Percentiles rank a stretch among this genome's conserved stretches.
These are phyloP conservation scores for Flammula alnicola DNA, from an alignment of 1,284 basidiomycete species.

Conservation along the genomic window DNA sequence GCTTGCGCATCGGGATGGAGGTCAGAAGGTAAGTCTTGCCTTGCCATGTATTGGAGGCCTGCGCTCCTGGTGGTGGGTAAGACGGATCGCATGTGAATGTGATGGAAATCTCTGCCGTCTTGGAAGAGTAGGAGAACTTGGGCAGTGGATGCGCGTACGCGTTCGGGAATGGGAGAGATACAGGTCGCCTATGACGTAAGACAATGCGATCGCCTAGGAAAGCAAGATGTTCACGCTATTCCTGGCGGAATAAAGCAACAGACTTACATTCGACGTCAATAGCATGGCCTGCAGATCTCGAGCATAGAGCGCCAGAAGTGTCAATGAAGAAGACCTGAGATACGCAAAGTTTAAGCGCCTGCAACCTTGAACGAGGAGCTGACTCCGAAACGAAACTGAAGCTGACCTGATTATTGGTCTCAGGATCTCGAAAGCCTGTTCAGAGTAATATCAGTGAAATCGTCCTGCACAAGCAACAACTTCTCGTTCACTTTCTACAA, in stretches of 20 bases:
- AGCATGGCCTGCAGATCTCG: conserved; percentile 78
- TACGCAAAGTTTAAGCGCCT: conserved; percentile 1
- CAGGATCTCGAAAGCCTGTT: conserved; percentile 65
- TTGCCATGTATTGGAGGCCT: conserved; percentile 53
- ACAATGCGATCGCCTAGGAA: conserved; percentile 61
- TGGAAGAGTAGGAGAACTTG: conserved; percentile 60
- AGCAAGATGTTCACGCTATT: conserved; percentile 4
- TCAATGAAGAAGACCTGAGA: conserved; percentile 78
- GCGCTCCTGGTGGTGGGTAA: conserved; percentile 48
- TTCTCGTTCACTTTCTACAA: conserved; percentile 66
- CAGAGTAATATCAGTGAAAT: neutral
- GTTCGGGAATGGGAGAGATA: conserved; percentile 77
- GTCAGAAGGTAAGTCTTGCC: conserved; percentile 63
- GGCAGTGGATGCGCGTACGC: conserved; percentile 76
- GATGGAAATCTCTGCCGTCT: conserved; percentile 62
- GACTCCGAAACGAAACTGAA: neutral
- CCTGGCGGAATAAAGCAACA: neutral
- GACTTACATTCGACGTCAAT: conserved; percentile 73
- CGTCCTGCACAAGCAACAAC: neutral
- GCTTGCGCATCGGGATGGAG: conserved; percentile 66
- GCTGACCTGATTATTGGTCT: conserved; percentile 72
- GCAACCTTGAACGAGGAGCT: neutral
- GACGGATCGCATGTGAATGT: conserved; percentile 65
- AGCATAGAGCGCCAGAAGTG: conserved; percentile 72
- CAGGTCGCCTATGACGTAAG: conserved; percentile 73